phyloP scores from a whole-genome alignment of 2,329 filamentous ascomycete species.

The Microthyrium microscopicum region DNA sequence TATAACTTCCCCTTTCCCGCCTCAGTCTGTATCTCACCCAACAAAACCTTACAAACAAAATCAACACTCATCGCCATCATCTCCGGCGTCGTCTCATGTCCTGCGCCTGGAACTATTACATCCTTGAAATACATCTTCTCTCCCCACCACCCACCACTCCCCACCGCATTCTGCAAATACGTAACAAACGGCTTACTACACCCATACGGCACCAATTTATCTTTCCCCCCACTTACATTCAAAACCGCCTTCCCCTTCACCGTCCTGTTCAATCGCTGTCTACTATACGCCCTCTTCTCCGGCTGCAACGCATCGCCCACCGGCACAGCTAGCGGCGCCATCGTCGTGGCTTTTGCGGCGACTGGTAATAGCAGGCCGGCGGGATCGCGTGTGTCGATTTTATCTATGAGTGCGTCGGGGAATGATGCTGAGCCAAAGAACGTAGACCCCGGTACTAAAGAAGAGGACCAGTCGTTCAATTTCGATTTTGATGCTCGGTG shows the following conservation, averaged over 20 bases:
- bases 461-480: slow-evolving; percentile 40
- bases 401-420: slow-evolving; percentile 47
- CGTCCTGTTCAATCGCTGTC: slow-evolving; percentile 23
- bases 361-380: slow-evolving; percentile 49
- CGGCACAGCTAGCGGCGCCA: background rate
- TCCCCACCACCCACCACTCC: slow-evolving; percentile 30
- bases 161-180: slow-evolving; percentile 39
- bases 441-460: slow-evolving; percentile 36
- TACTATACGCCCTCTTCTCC: slow-evolving; percentile 15
- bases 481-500: slow-evolving; percentile 62
- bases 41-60: slow-evolving; percentile 38
- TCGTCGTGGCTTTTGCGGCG: slow-evolving; percentile 1
- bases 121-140: slow-evolving; percentile 46
- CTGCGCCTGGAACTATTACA: slow-evolving; percentile 48
- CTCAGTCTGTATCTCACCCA: slow-evolving; percentile 10
- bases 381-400: slow-evolving; percentile 54
- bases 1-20: slow-evolving; percentile 7
- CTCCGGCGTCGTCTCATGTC: slow-evolving; percentile 48
- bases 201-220: slow-evolving; percentile 56
- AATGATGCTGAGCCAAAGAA: slow-evolving; percentile 72
- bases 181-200: slow-evolving; percentile 43
- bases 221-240: slow-evolving; percentile 46
- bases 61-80: slow-evolving; percentile 52
- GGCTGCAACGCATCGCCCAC: slow-evolving; percentile 4
- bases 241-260: slow-evolving; percentile 46